Base-by-base conservation (phyloP, 306 rosid species). In the Quercus mongolica region DNA sequence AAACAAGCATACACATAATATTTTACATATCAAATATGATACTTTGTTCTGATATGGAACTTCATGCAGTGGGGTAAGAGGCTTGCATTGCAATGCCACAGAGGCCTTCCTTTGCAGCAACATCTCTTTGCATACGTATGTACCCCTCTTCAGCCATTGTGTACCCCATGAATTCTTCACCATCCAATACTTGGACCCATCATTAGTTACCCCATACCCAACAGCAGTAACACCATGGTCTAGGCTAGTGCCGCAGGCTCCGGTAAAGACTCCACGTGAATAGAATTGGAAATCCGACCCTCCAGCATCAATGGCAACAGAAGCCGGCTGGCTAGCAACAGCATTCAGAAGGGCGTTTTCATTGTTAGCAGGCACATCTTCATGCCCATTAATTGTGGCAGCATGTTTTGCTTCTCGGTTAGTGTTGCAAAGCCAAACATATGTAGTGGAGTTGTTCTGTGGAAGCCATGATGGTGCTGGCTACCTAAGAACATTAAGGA, bases 91-190 rank as follows among this genome's bases (percentile, higher is more conserved):
- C 90, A 14, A 90, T 84, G 73, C 91, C 90, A 64, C 86, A 84
- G 0, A 84, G 82, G 46, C 89, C 91, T 82, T 86, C 83, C 0
- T 20, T 5, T 4, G 90, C 85, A 33, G 17, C 69, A 3, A 87
- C 58, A 58, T 77, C 83, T 62, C 88, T 83, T 30, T 84, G 54
- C 54, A 46, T 12, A 17, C 4, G 1, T 46, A 46, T 79, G 69
- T 88, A 88, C 1, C 90, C 92, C 30, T 77, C 20, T 64, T 88
- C 90, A 88, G 90, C 92, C 92, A 86, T 0, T 62, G 12, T 0
- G 77, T 25, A 20, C 89, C 87, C 90, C 90, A 89, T 0, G 92
- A 87, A 64, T 89, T 89, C 78, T 85, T 89, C 46, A 85, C 82
- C 63, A 87, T 12, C 89, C 89, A 89, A 76, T 87, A 89, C 65